Evolutionary conservation across 2,329 filamentous ascomycete genomes (phyloP).

Genomic region (Cercospora sp.): DNA sequence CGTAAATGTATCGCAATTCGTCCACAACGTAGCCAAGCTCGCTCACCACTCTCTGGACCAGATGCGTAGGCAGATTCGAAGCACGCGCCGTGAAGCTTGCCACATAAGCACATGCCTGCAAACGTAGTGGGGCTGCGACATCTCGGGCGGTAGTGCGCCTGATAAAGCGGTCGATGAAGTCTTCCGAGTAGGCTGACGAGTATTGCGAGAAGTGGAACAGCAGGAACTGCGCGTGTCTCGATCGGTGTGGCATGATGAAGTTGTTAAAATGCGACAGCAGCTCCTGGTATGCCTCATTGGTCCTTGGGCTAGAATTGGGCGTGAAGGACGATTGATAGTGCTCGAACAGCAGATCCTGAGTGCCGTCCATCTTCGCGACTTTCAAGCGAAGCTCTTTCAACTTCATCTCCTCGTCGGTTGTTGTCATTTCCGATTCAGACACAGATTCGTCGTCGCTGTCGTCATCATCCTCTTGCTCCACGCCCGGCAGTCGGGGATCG

Average conservation of each 20-base stretch:
- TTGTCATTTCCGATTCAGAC: constrained; percentile 60
- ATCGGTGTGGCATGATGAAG: constrained; percentile 86
- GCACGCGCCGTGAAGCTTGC: constrained; percentile 93
- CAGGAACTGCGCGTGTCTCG: constrained; percentile 90
- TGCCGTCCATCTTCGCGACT: constrained; percentile 86
- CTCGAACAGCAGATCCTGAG: constrained; percentile 83
- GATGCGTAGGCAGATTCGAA: constrained; percentile 71
- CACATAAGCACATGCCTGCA: constrained; percentile 87
- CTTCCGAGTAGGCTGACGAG: constrained; percentile 73
- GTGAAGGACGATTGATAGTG: constrained; percentile 75
- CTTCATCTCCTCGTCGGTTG: constrained; percentile 58
- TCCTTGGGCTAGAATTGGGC: constrained; percentile 59
- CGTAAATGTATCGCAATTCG: constrained; percentile 69
- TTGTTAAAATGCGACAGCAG: constrained; percentile 82
- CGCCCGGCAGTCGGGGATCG: constrained; percentile 47
- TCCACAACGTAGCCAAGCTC: constrained; percentile 78
- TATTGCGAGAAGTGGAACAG: constrained; percentile 93
- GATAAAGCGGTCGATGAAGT: constrained; percentile 79
- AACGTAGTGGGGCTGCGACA: constrained; percentile 72
- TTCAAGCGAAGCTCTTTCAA: constrained; percentile 75
- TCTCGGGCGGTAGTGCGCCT: constrained; percentile 78
- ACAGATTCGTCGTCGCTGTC: constrained; percentile 71
- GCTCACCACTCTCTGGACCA: constrained; percentile 80
- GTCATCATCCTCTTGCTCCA: constrained; percentile 52
- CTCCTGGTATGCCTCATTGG: constrained; percentile 72